A percentile compares a stretch with the other conserved stretches of the same genome.
These are phyloP conservation scores for Dictyostelium capitatum DNA, from an alignment of 78 protist species.

Conservation along the genomic window DNA sequence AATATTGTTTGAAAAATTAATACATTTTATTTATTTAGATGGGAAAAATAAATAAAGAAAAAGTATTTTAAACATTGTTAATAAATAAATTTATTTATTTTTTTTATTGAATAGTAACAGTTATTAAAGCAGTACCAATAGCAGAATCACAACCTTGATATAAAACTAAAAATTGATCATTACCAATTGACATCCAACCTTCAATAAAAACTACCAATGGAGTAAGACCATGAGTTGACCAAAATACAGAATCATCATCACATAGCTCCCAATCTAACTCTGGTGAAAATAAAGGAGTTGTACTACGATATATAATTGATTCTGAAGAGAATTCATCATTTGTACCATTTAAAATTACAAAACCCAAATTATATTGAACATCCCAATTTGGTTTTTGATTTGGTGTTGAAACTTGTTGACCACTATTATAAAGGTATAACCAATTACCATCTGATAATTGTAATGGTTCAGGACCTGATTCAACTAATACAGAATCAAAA, in stretches of 20 bases:
- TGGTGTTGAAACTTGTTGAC: slow-evolving; percentile 6
- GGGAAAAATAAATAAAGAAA: too few relatives aligned
- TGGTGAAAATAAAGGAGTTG: slow-evolving; percentile 2
- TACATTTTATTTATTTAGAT: too few relatives aligned
- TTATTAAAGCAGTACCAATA: slow-evolving; percentile 8
- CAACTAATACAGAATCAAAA: background rate
- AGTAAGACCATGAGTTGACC: background rate
- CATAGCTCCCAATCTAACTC: slow-evolving; percentile 2
- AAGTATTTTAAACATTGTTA: too few relatives aligned
- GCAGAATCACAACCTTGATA: slow-evolving; percentile 12
- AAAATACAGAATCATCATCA: background rate
- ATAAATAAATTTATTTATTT: background rate
- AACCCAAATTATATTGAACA: background rate
- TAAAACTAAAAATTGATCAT: background rate
- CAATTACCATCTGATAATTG: slow-evolving; percentile 3
- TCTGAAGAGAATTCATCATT: background rate
- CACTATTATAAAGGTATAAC: slow-evolving; percentile 12
- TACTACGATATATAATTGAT: background rate
- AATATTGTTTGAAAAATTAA: too few relatives aligned
- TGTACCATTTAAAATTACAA: background rate
- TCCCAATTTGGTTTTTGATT: slow-evolving; percentile 17
- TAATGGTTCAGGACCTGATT: slow-evolving; percentile 8
- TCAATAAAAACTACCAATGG: background rate
- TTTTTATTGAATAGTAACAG: background rate
- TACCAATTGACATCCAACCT: background rate